These are phyloP conservation scores for Lentinula boryana DNA, from an alignment of 768 basidiomycete genomes.

Conservation along the genomic window DNA sequence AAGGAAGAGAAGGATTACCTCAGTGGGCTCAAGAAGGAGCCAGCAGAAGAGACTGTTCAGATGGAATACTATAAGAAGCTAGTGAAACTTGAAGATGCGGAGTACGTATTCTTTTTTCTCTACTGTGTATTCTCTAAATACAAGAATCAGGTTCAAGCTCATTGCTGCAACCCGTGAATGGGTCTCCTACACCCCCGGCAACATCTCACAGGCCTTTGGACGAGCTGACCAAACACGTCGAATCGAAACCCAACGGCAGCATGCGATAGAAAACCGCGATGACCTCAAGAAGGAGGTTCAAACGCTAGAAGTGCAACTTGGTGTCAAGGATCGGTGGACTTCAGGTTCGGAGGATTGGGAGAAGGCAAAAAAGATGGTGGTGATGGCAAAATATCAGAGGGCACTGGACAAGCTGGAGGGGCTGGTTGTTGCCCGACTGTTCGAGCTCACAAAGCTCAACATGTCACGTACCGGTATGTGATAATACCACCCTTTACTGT, in stretches of 20 bases:
- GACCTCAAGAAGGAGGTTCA: constrained; percentile 5
- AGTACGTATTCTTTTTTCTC: background rate
- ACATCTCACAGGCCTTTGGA: background rate
- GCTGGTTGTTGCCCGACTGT: constrained; percentile 4
- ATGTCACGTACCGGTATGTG: constrained; percentile 11
- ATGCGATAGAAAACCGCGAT: constrained; percentile 7
- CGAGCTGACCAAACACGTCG: background rate
- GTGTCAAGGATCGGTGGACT: constrained; percentile 4
- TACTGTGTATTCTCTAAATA: background rate
- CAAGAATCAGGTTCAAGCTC: background rate
- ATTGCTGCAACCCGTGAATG: background rate
- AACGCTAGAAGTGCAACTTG: constrained; percentile 4
- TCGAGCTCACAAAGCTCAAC: constrained; percentile 12
- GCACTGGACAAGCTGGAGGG: constrained; percentile 7
- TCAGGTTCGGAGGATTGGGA: constrained; percentile 4
- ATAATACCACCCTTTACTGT: background rate
- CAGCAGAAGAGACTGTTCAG: constrained; percentile 10
- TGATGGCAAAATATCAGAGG: constrained; percentile 5
- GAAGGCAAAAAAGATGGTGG: background rate
- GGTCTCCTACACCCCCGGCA: background rate
- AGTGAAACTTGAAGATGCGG: constrained; percentile 2
- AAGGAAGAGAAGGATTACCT: constrained; percentile 14
- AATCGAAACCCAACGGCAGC: background rate
- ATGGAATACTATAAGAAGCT: constrained; percentile 13
- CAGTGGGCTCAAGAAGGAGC: constrained; percentile 10